Base-by-base conservation (phyloP, 2,329 filamentous ascomycete genomes). In the Capronia americana region DNA sequence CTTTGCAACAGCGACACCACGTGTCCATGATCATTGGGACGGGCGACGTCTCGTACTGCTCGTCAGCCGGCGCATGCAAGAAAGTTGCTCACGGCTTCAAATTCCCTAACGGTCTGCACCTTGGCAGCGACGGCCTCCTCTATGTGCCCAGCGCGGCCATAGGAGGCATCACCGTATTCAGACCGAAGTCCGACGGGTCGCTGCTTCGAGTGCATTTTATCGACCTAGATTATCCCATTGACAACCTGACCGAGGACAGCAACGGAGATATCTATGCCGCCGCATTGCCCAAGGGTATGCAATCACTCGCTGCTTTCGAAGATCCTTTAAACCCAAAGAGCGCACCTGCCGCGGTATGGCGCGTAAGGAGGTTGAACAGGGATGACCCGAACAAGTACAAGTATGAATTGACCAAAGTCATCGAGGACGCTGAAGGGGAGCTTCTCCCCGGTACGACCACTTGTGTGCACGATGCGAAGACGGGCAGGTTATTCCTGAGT, bases 161-260 rank as follows among this genome's bases (percentile, higher is more conserved):
- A 17, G 71, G 72, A 2, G 63, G 72, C 4, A 69, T 78, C 12
- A 68, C 70, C 8, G 73, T 76, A 4, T 64, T 73, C 71, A 50
- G 58, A 32, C 65, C 68, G 4, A 34, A 26, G 2, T 14, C 61
- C 4, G 64, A 67, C 14, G 67, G 67, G 2, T 64, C 61, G 2
- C n/a, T 69, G 20, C 46, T 32, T 20, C 61, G 61, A 32, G 66
- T 71, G 3, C 62, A 65, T 38, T 70, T 68, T 1, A 74, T 80
- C 53, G 55, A 73, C 44, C 61, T 73, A 7, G 70, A 73, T 14
- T 69, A 75, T 26, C 75, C 76, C 0, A 63, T 79, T 4, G 78
- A 79, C 63, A 79, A 79, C 46, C 61, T 79, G 8, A 75, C 74
- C 1, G 65, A 79, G n/a, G 78, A 80, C 62, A 67, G 64, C 3